Evolutionary conservation across 1,139 yeast species (phyloP), one percentile per base, ranked within the genome.

Genomic region (Ashbya aceris): DNA sequence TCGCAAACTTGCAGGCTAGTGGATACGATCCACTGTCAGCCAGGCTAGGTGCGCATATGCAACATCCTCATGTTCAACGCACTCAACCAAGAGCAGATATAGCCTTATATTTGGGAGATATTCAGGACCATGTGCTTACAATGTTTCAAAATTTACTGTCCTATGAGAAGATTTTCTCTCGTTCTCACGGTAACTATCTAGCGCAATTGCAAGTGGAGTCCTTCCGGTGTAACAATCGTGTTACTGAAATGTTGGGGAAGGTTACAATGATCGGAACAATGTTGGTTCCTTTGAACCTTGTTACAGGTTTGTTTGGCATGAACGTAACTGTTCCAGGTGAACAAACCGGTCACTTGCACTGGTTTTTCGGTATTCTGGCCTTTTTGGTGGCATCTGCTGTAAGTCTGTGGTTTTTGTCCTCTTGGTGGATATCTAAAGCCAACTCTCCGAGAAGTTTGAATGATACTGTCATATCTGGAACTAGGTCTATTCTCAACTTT

Each of bases 231-330:
- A 87, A 84, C 61, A 82, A 85, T 58, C 77, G 79, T 53, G 86
- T 85, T 32, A 86, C 96, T 1, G 83, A 79, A 53, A 83, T 89
- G 74, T 71, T 91, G 48, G 85, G 95, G 27, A 83, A 84, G 58
- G 95, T 89, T 14, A 89, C 97, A 0, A 62, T 91, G 44, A 69
- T 91, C 40, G 97, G 97, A 73, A 89, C 97, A 0, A 73, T 89
- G 55, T 69, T 91, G 37, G 83, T 91, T 50, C 97, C 97, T 8
- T 73, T 89, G 71, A 91, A 89, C 60, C 68, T 91, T 49, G 74
- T 91, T 30, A 87, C 97, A 1, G 96, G 97, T 61, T 62, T 89
- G 48, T 91, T 89, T 64, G 97, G 98, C 54, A 91, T 91, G 98
- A 91, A 91, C 62, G 97, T 91, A 12, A 64, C 57, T 13, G 87